phyloP scores from a whole-genome alignment of 2,329 filamentous ascomycete genomes.

The Sclerotinia minor region DNA sequence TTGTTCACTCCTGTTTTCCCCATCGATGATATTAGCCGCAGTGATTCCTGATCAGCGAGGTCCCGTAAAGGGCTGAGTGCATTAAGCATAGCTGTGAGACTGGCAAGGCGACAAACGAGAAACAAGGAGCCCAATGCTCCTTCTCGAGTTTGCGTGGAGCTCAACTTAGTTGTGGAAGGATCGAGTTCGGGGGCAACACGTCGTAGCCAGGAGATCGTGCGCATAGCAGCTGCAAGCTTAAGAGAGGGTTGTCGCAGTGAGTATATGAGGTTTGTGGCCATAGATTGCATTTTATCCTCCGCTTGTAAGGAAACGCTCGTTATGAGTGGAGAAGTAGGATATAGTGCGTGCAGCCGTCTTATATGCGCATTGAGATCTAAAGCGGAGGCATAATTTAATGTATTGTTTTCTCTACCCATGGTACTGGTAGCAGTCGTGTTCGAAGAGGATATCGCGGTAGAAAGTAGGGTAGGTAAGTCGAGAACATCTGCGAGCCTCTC shows the following conservation, averaged over 20 bases:
- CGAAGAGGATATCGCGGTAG: slow-evolving; percentile 67
- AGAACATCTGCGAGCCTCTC: slow-evolving; percentile 89
- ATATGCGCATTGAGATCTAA: slow-evolving; percentile 94
- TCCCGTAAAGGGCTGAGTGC: slow-evolving; percentile 84
- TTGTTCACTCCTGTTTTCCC: slow-evolving; percentile 33
- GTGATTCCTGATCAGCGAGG: slow-evolving; percentile 82
- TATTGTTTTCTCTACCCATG: slow-evolving; percentile 44
- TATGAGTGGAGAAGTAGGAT: slow-evolving; percentile 76
- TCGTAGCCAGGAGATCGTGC: slow-evolving; percentile 88
- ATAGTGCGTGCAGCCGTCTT: slow-evolving; percentile 77
- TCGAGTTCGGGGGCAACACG: slow-evolving; percentile 82
- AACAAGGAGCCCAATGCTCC: slow-evolving; percentile 80
- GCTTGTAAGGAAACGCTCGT: slow-evolving; percentile 73
- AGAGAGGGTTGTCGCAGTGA: slow-evolving; percentile 75
- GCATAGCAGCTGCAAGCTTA: slow-evolving; percentile 85
- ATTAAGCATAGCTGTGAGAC: slow-evolving; percentile 74
- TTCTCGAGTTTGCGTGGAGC: slow-evolving; percentile 49
- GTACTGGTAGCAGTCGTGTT: slow-evolving; percentile 46
- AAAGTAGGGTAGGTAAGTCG: slow-evolving; percentile 82
- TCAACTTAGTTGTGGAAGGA: slow-evolving; percentile 37
- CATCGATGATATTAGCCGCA: slow-evolving; percentile 43
- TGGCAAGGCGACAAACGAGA: slow-evolving; percentile 79
- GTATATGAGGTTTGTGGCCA: slow-evolving; percentile 80
- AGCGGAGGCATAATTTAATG: slow-evolving; percentile 80
- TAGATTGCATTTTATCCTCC: slow-evolving; percentile 82